A percentile compares a stretch with the other conserved stretches of the same genome.
Evolutionary conservation across 2,329 filamentous ascomycete genomes (phyloP).

Genomic region (Thelonectria blattea): DNA sequence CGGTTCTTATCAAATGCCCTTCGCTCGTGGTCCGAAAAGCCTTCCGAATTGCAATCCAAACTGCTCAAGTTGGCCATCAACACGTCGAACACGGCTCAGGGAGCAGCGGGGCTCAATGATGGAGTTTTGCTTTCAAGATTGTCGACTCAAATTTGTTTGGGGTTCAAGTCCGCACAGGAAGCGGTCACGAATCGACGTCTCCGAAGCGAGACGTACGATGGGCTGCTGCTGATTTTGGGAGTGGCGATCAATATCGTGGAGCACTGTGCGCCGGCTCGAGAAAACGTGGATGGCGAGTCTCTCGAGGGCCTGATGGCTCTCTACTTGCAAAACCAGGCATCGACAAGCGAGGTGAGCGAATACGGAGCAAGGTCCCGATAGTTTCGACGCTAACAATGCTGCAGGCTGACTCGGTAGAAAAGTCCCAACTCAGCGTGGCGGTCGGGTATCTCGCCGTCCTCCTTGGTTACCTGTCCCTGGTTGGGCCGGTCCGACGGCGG

Average conservation of each 20-base stretch:
- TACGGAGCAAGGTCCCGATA: not conserved
- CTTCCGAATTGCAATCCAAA: slow-evolving; percentile 37
- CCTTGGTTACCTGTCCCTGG: slow-evolving; percentile 78
- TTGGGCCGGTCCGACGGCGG: slow-evolving; percentile 50
- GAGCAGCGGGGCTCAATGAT: slow-evolving; percentile 73
- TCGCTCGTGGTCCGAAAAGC: slow-evolving; percentile 40
- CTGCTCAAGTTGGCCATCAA: slow-evolving; percentile 74
- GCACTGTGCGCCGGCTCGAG: slow-evolving; percentile 69
- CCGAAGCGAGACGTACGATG: slow-evolving; percentile 63
- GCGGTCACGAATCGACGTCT: slow-evolving; percentile 58
- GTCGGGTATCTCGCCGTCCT: slow-evolving; percentile 87
- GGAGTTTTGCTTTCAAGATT: slow-evolving; percentile 58
- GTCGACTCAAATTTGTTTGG: slow-evolving; percentile 56
- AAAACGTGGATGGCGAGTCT: slow-evolving; percentile 45
- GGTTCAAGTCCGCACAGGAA: slow-evolving; percentile 55
- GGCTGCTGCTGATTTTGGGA: slow-evolving; percentile 78
- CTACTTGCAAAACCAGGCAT: slow-evolving; percentile 71
- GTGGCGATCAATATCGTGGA: slow-evolving; percentile 89
- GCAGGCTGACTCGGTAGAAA: slow-evolving; percentile 73
- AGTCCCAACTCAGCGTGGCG: slow-evolving; percentile 80
- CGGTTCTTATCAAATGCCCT: slow-evolving; percentile 41
- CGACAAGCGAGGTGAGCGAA: slow-evolving; percentile 69
- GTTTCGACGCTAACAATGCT: slow-evolving; percentile 14
- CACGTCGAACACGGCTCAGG: slow-evolving; percentile 80
- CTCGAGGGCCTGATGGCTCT: slow-evolving; percentile 66